Evolutionary conservation across 495 filamentous ascomycete genomes (phyloP).

Genomic region (Neurospora cerealis): DNA sequence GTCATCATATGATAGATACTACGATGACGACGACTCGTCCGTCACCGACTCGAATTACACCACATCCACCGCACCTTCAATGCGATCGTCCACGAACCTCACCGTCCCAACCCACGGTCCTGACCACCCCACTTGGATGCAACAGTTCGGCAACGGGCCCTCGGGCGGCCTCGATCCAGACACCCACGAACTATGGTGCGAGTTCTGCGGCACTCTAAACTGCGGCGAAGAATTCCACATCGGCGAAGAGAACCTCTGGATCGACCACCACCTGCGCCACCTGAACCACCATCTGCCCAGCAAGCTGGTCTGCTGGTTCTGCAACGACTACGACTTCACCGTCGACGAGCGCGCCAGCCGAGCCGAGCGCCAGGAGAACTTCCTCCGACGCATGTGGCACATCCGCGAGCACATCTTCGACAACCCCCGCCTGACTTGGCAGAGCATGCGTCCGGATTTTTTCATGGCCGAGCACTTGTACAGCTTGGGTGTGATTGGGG

Average conservation of each 20-base stretch:
- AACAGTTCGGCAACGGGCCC: not conserved
- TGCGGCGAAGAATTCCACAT: conserved; percentile 26
- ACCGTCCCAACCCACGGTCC: not conserved
- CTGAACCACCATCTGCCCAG: conserved; percentile 21
- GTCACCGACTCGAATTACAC: not conserved
- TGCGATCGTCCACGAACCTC: not conserved
- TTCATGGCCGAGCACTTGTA: conserved; percentile 23
- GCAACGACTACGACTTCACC: conserved; percentile 25
- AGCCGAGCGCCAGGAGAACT: conserved; percentile 12
- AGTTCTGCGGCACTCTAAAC: conserved; percentile 18
- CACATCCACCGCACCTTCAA: not conserved
- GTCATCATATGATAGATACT: not conserved
- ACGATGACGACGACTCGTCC: not conserved
- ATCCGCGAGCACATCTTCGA: conserved; percentile 19
- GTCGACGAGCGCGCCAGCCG: not conserved
- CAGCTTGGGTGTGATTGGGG: conserved; percentile 8
- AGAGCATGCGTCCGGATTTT: conserved; percentile 33
- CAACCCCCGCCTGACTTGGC: conserved; percentile 2
- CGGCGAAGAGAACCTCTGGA: conserved; percentile 29
- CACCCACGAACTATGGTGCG: conserved; percentile 25
- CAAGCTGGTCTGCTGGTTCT: conserved; percentile 36
- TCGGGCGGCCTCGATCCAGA: not conserved
- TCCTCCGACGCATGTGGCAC: conserved; percentile 34
- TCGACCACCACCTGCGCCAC: conserved; percentile 17
- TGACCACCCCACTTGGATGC: not conserved